Conservation (phyloP, 371 early-diverging fungal genomes). For the Funneliformis caledonium region DNA sequence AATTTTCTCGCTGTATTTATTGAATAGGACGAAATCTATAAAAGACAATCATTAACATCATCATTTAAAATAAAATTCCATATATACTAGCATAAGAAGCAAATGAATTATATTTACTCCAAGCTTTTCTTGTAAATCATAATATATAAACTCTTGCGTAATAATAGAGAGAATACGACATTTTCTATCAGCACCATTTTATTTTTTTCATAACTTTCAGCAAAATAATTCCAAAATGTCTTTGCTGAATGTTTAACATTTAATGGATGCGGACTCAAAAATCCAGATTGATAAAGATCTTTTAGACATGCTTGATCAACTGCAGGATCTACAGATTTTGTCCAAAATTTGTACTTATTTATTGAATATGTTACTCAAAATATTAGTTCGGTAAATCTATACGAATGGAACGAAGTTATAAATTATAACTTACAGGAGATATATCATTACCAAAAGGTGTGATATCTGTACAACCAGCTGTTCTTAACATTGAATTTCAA, state of each 20-base stretch:
- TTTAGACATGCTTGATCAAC: neutral
- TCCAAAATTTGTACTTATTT: neutral
- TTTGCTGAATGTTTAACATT: neutral
- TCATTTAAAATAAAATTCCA: no score
- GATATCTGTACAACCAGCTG: neutral
- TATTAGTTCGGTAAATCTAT: neutral
- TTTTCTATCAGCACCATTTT: neutral
- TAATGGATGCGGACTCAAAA: neutral
- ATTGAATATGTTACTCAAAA: neutral
- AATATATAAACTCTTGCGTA: neutral
- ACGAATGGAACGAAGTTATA: neutral
- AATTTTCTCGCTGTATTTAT: conserved; percentile 23
- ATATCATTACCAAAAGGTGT: neutral
- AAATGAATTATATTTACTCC: neutral
- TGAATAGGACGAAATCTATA: neutral
- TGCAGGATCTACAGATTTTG: neutral
- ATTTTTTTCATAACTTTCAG: neutral
- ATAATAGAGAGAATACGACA: neutral
- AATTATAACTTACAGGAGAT: neutral
- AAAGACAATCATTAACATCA: no score
- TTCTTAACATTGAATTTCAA: neutral
- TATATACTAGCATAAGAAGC: no score
- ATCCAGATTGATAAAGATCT: neutral
- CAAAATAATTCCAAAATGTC: neutral
- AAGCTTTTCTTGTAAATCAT: neutral